Evolutionary conservation across 2,329 filamentous ascomycete genomes (phyloP).

Genomic region (Ophiostoma novo-ulmi): DNA sequence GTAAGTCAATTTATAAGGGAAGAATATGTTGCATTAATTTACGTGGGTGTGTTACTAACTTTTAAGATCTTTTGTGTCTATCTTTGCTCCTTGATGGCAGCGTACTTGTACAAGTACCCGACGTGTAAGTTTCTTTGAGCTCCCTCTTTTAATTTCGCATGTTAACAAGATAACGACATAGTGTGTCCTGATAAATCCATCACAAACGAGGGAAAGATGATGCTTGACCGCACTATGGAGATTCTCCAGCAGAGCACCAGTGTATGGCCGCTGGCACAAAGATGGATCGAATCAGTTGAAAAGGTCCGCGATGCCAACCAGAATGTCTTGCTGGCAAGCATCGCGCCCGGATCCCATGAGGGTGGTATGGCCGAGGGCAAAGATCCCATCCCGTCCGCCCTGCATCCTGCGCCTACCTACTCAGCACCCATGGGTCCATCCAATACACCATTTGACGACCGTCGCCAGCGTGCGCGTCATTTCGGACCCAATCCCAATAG

Average conservation of each 20-base stretch:
- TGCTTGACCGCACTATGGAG: conserved; percentile 41
- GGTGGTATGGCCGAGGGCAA: conserved; percentile 47
- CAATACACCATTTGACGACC: conserved; percentile 25
- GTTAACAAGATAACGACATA: conserved; percentile 25
- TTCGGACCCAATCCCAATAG: conserved; percentile 18
- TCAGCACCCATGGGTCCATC: conserved; percentile 25
- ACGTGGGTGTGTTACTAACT: neutral
- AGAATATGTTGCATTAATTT: neutral
- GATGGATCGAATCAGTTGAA: conserved; percentile 45
- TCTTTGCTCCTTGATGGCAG: conserved; percentile 46
- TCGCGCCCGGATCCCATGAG: conserved; percentile 32
- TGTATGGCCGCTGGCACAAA: conserved; percentile 47
- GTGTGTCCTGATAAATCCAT: conserved; percentile 40
- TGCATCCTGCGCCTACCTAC: conserved; percentile 26
- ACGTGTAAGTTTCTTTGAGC: conserved; percentile 22
- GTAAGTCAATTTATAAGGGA: conserved; percentile 31
- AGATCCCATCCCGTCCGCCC: conserved; percentile 29
- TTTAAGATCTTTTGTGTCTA: conserved; percentile 43
- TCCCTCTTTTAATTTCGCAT: neutral
- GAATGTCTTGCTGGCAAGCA: conserved; percentile 34
- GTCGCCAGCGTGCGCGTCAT: conserved; percentile 22
- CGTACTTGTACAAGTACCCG: conserved; percentile 45
- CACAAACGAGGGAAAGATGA: conserved; percentile 39
- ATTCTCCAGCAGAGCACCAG: conserved; percentile 45
- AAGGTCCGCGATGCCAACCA: conserved; percentile 41